Base-by-base conservation (phyloP, 2,329 filamentous ascomycete species). In the Calonectria leucothoes region DNA sequence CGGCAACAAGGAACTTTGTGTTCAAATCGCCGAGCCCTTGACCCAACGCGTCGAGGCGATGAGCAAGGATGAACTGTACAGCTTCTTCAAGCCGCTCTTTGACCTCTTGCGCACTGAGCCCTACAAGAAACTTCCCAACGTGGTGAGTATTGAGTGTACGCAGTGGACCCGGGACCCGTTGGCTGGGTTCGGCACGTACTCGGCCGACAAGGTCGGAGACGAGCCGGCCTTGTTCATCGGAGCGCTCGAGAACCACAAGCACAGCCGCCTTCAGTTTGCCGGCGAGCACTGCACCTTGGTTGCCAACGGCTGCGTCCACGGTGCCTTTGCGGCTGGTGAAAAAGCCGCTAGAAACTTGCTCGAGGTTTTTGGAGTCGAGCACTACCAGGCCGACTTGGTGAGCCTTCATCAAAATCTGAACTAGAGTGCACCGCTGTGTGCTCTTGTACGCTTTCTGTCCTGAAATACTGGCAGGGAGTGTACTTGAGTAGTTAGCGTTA, bases 191-290 rank as follows among this genome's bases (percentile, higher is more conserved):
- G 70, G 70, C 8, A 69, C 70, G 27, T 72, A 69, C 66, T 72
- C 70, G 33, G 66, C 70, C 25, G 70, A 69, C 45, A 72, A 69
- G 31, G 70, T 72, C 29, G 70, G 70, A 17, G 70, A 72, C n/a
- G 70, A 72, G 20, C 65, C 70, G 11, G 37, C 14, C 20, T 11
- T 72, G 35, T 72, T 68, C 15, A 69, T 49, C n/a, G 65, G 27
- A 8, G 70, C 70, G 6, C 45, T 72, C 3, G 70, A 72, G 27
- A 52, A n/a, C 7, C 65, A 69, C 23, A 65, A 64, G 35, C 55
- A 31, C 14, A 65, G 66, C 29, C 65, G 59, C n/a, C 57, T 72
- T 7, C 70, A 72, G 48, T 72, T 72, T 39, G 70, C 70, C 14
- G 65, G 70, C 10, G 70, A 72, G 57, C 70, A 72, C 7, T 72